Conservation (phyloP, 495 filamentous ascomycete species). For the Aspergillus taichungensis region DNA sequence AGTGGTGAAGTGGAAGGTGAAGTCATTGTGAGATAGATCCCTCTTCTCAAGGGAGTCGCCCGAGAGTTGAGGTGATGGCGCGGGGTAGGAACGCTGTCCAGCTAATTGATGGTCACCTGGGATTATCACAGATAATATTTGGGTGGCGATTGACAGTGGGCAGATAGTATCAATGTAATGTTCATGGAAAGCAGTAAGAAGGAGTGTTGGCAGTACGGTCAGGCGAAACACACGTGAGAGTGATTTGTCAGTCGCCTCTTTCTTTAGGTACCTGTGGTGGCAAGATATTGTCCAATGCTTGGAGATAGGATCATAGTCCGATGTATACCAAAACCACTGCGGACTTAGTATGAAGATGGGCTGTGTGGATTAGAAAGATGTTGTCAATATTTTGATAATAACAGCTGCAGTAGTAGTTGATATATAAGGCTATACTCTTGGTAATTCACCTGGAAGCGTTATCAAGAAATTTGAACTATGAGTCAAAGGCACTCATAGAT, state of each 20-base stretch:
- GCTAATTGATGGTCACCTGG: background rate
- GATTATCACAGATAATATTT: background rate
- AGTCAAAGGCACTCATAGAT: conserved; percentile 17
- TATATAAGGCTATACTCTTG: background rate
- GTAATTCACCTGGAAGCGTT: background rate
- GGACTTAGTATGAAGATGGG: background rate
- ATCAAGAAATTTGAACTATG: conserved; percentile 11
- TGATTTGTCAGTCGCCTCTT: conserved; percentile 36
- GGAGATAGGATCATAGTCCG: conserved; percentile 17
- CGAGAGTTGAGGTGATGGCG: background rate
- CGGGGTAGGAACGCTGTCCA: background rate
- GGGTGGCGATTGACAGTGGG: conserved; percentile 3
- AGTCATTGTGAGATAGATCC: conserved; percentile 17
- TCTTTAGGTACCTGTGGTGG: conserved; percentile 19
- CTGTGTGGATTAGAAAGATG: background rate
- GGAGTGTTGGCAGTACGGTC: conserved; percentile 15
- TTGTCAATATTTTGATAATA: background rate
- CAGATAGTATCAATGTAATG: conserved; percentile 17
- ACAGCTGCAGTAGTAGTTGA: background rate
- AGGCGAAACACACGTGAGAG: conserved; percentile 19
- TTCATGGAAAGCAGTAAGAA: conserved; percentile 36
- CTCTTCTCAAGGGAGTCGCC: background rate
- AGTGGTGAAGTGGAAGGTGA: conserved; percentile 16
- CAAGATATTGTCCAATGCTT: conserved; percentile 15
- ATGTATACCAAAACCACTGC: background rate